phyloP scores from a whole-genome alignment of 352 stramenopile species.

The Hyaloperonospora brassicae region DNA sequence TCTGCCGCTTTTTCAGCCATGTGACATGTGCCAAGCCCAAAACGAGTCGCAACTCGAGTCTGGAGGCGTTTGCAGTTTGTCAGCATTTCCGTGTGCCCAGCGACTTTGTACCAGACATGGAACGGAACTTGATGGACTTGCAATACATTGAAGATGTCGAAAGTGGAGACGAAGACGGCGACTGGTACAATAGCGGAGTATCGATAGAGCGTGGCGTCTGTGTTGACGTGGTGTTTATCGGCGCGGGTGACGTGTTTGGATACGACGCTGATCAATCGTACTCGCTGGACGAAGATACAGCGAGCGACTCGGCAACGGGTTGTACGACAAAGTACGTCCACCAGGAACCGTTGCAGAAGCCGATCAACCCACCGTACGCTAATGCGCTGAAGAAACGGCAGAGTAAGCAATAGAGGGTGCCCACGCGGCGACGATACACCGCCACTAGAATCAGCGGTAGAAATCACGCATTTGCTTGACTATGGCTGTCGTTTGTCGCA shows the following conservation, averaged over 20 bases:
- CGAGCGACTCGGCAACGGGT: neutral
- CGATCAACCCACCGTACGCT: constrained; percentile 83
- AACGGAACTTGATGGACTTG: constrained; percentile 62
- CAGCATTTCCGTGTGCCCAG: constrained; percentile 48
- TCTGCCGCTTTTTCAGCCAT: constrained; percentile 56
- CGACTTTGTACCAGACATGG: constrained; percentile 52
- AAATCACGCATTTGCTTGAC: constrained; percentile 8
- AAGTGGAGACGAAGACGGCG: constrained; percentile 19
- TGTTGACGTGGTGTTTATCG: constrained; percentile 57
- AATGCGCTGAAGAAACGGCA: constrained; percentile 54
- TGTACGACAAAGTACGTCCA: constrained; percentile 42
- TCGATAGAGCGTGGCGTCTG: constrained; percentile 39
- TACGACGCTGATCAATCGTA: constrained; percentile 82
- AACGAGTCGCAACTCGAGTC: constrained; percentile 76
- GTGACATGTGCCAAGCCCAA: constrained; percentile 83
- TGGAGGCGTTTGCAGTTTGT: constrained; percentile 79
- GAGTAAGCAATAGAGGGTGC: constrained; percentile 20
- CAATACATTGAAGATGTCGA: constrained; percentile 47
- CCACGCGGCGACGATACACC: constrained; percentile 1
- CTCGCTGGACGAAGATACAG: constrained; percentile 42
- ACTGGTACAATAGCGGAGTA: constrained; percentile 28
- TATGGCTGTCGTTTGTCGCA: constrained; percentile 2
- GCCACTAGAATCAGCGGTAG: neutral
- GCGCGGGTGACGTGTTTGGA: constrained; percentile 68
- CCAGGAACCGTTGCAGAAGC: constrained; percentile 72